Evolutionary conservation across 441 rosid species (phyloP).

Genomic region (Raphanus hybrid): DNA sequence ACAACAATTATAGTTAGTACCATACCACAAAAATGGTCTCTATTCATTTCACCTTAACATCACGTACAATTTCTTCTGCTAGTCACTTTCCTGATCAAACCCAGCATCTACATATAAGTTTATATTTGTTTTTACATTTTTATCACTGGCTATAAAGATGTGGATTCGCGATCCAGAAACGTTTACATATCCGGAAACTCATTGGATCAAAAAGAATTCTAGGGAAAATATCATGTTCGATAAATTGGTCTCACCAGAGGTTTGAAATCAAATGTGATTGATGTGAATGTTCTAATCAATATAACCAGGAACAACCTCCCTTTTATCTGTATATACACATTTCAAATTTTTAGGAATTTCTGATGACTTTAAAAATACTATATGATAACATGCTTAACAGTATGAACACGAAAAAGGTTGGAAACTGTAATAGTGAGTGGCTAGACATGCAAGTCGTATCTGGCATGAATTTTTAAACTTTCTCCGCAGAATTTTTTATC

Average conservation of each 20-base stretch:
- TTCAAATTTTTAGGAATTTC: no score
- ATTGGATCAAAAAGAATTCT: background rate
- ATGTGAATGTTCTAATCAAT: background rate
- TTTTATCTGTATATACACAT: no score
- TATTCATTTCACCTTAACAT: conserved; percentile 5
- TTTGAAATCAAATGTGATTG: background rate
- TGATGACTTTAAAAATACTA: background rate
- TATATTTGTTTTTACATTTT: conserved; percentile 7
- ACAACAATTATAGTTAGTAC: conserved; percentile 8
- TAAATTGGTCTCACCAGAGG: background rate
- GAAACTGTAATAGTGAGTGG: conserved; percentile 32
- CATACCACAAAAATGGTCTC: conserved; percentile 2
- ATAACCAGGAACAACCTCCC: no score
- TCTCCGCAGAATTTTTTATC: background rate
- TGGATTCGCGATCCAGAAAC: background rate
- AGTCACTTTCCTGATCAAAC: background rate
- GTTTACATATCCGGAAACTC: background rate
- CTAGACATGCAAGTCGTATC: conserved; percentile 35
- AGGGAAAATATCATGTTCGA: background rate
- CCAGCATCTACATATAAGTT: background rate
- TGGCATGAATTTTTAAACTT: conserved; percentile 27
- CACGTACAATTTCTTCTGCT: background rate
- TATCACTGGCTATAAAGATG: background rate
- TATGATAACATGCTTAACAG: background rate
- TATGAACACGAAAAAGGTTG: conserved; percentile 4